A percentile compares a stretch with the other conserved stretches of the same genome.
These are phyloP conservation scores for Tuber aestivum DNA, from an alignment of 495 filamentous ascomycete species.

Conservation along the genomic window DNA sequence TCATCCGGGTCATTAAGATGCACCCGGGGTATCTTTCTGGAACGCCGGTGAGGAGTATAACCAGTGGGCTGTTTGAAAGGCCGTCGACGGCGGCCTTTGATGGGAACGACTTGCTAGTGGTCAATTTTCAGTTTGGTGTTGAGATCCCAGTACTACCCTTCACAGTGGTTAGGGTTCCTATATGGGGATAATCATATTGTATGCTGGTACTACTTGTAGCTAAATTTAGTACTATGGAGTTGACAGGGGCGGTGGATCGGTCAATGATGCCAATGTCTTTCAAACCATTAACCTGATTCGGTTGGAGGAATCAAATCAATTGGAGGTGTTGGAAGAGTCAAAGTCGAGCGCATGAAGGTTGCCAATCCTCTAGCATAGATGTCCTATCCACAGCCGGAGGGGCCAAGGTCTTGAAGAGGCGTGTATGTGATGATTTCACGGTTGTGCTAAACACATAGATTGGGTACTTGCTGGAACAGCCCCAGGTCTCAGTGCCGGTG, in stretches of 20 bases:
- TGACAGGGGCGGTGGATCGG: not conserved
- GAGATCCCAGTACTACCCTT: not conserved
- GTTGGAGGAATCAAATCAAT: too few species aligned
- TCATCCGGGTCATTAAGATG: conserved; percentile 11
- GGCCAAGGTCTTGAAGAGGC: not conserved
- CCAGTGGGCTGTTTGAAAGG: not conserved
- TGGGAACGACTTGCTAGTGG: conserved; percentile 7
- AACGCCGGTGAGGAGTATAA: not conserved
- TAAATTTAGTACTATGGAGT: not conserved
- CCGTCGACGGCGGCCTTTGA: conserved; percentile 13
- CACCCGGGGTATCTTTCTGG: conserved; percentile 5
- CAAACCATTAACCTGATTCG: not conserved
- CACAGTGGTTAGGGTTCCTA: conserved; percentile 11
- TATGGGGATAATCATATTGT: not conserved
- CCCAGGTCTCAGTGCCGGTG: not conserved
- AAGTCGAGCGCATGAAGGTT: not conserved
- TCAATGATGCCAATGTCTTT: not conserved
- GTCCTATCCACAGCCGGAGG: not conserved
- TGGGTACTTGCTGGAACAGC: not conserved
- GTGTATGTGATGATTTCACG: not conserved
- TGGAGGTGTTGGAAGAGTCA: not conserved
- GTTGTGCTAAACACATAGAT: not conserved
- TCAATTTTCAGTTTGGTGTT: conserved; percentile 1
- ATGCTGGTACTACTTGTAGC: not conserved
- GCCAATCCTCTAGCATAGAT: not conserved